Conservation (phyloP, 2,329 filamentous ascomycete genomes). For the Hirsutella minnesotensis region DNA sequence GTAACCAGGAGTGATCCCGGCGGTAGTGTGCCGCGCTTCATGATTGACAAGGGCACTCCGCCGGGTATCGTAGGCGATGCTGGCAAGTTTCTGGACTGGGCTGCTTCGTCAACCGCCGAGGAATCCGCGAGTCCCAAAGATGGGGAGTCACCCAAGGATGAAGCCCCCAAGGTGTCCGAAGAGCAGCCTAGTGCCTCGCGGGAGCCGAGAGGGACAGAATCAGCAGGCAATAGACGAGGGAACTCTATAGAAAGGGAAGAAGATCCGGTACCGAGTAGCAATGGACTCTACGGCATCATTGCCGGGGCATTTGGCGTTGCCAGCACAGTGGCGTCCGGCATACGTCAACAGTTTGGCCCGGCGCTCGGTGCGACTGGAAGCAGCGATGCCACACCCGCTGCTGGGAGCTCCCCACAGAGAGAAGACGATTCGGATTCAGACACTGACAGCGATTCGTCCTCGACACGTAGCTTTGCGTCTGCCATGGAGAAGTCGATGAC, state of each 20-base stretch:
- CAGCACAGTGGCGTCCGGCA: constrained; percentile 27
- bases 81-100: constrained; percentile 71
- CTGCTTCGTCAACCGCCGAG: constrained; percentile 25
- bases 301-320: constrained; percentile 39
- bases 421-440: constrained; percentile 17
- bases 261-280: constrained; percentile 23
- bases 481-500: constrained; percentile 26
- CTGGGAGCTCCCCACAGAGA: constrained; percentile 11
- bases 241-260: constrained; percentile 12
- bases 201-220: not conserved
- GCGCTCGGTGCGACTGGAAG: constrained; percentile 14
- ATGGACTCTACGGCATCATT: constrained; percentile 45
- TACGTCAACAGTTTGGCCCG: constrained; percentile 17
- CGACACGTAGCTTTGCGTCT: constrained; percentile 36
- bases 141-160: not conserved
- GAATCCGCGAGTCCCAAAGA: not conserved
- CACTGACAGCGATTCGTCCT: constrained; percentile 30
- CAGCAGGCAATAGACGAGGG: not conserved
- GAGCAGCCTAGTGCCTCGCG: not conserved
- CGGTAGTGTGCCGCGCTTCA: constrained; percentile 75
- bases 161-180: not conserved
- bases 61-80: constrained; percentile 69
- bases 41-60: constrained; percentile 84
- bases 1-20: constrained; percentile 81
- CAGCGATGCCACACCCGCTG: constrained; percentile 13